These are phyloP conservation scores for Microcera coccophila DNA, from an alignment of 2,329 filamentous ascomycete genomes.

Conservation along the genomic window DNA sequence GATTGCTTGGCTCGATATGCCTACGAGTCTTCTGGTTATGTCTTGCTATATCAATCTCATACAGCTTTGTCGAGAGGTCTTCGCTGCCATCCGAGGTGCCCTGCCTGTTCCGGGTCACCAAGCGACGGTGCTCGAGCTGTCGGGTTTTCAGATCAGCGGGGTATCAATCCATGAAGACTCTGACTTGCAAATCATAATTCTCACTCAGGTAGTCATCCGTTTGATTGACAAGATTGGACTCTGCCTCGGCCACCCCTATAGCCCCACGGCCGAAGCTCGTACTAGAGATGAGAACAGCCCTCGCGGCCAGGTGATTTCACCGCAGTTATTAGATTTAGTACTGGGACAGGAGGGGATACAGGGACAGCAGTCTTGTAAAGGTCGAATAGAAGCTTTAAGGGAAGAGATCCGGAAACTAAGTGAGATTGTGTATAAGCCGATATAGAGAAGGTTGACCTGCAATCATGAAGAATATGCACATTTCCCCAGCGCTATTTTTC, in stretches of 20 bases:
- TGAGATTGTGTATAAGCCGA: not conserved
- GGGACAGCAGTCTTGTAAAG: not conserved
- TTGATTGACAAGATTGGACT: not conserved
- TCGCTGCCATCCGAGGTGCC: not conserved
- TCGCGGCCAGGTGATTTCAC: not conserved
- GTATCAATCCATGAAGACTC: not conserved
- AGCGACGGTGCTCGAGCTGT: not conserved
- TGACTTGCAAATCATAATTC: conserved; percentile 1
- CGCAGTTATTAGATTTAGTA: not conserved
- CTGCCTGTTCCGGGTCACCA: not conserved
- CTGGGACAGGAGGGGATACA: not conserved
- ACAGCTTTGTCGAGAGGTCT: not conserved
- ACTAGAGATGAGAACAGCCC: not conserved
- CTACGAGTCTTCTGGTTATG: not conserved
- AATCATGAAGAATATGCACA: not conserved
- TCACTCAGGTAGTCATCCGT: not conserved
- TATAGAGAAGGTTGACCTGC: not conserved
- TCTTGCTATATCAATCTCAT: conserved; percentile 1
- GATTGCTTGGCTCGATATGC: not conserved
- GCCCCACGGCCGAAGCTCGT: not conserved
- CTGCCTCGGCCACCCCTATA: not conserved
- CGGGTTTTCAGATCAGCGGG: not conserved
- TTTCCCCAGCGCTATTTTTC: too few species aligned
- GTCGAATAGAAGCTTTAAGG: not conserved
- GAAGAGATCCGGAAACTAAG: not conserved